Base-by-base conservation (phyloP, 2,329 filamentous ascomycete species). In the Fusarium graminum region DNA sequence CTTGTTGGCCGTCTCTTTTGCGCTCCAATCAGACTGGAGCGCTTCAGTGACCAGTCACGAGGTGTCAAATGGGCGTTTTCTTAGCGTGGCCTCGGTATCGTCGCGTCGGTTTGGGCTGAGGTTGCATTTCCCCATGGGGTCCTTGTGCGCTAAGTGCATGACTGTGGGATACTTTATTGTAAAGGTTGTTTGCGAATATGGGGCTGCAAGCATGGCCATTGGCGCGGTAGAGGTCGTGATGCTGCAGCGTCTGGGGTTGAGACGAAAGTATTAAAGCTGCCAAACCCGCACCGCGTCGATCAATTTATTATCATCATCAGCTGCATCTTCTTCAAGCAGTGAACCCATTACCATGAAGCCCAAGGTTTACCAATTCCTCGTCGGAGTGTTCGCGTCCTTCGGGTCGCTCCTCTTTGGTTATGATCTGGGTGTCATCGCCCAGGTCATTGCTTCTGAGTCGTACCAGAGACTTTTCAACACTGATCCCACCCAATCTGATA, bases 321-420 rank as follows among this genome's bases (percentile, higher is more conserved):
- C 34, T 36, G 34, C 34, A 36, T 36, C 34, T 36, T 9, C 8
- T 9, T 17, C 16, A 36, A 36, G 16, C 34, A 36, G 34, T 36
- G 34, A 36, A 9, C 16, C 16, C 16, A 10, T 36, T 9, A 10
- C 16, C 34, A 36, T 36, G 34, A 36, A 36, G 34, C 34, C 34
- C 16, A 36, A 36, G 34, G 9, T 36, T 36, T 82, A 82, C 38
- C 71, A 86, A 77, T 85, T 84, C 69, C 80, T 85, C 49, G 81
- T 70, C 73, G 80, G 68, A 70, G 62, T 65, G 3, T 65, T 65
- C 17, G 62, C 62, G 17, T 65, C 62, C 17, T 30, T 65, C 1
- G 62, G 62, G 6, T 65, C 62, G 16, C 32, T 65, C 5, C 34
- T 59, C 14, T 65, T 55, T 10, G 62, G 62, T 34, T 65, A 65